Base-by-base conservation (phyloP, 305 asterid species). In the Fraxinus sp. region DNA sequence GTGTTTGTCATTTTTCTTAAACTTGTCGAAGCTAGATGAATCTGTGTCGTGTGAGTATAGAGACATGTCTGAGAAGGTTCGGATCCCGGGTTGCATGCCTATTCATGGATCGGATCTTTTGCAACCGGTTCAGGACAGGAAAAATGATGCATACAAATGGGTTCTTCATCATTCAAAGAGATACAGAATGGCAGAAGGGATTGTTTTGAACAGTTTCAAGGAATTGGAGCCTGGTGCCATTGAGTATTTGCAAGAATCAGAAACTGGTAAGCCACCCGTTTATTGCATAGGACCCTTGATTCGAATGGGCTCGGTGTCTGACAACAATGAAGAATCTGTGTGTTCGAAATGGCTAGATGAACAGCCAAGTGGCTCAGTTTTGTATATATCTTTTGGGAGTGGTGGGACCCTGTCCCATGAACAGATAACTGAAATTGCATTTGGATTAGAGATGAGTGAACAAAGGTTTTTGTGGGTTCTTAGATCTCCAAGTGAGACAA, bases 391-490 rank as follows among this genome's bases (percentile, higher is more conserved):
- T 0, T 95, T 91, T 9, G 99, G 99, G 5, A 93, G 97, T 22
- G 99, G 93, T 64, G 99, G 98, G 80, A 85, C 97, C 46, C 87
- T 95, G 24, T 78, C 94, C 8, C 91, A 86, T 36, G 86, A 83
- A 2, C 98, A 95, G 44, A 79, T 91, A 0, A 82, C 79, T 22
- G 98, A 95, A 55, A 81, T 95, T 2, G 98, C 98, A 0, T 44
- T 79, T 2, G 98, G 98, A 2, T 71, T 95, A 37, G 98, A 95
- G 71, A 77, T 86, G 89, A 94, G 98, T 36, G 97, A 90, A 55
- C 97, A 92, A 3, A 90, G 94, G 73, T 94, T 95, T 74, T 22
- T 95, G 64, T 95, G 99, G 99, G 97, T 95, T 0, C 35, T 93
- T 1, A 87, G 97, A 11, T 82, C 90, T 28, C 99, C 99, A 0